Conservation (phyloP, 1,284 basidiomycete species). For the Apiotrichum brassicae region DNA sequence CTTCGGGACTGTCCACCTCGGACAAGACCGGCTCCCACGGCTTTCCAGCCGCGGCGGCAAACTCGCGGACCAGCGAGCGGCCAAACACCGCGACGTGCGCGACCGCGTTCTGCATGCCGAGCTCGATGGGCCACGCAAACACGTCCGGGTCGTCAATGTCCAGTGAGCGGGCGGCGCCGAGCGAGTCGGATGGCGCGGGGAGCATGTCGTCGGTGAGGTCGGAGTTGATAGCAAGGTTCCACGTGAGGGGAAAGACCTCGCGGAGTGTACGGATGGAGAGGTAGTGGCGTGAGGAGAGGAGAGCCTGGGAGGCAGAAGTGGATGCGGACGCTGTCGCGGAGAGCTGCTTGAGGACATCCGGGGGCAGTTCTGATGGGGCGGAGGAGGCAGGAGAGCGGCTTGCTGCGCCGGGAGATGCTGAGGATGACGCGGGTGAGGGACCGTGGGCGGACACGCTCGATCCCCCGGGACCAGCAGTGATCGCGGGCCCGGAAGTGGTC, state of each 20-base stretch:
- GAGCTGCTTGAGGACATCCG: slow-evolving; percentile 35
- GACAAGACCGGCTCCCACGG: slow-evolving; percentile 24
- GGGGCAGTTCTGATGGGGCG: slow-evolving; percentile 16
- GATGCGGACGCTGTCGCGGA: slow-evolving; percentile 20
- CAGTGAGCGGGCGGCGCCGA: slow-evolving; percentile 32
- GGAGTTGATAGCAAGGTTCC: slow-evolving; percentile 29
- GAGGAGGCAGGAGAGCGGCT: slow-evolving; percentile 18
- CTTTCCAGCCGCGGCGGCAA: slow-evolving; percentile 26
- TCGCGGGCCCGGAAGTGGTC: background rate
- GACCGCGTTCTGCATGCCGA: slow-evolving; percentile 39
- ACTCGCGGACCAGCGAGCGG: slow-evolving; percentile 34
- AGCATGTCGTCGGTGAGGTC: slow-evolving; percentile 33
- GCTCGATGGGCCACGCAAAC: slow-evolving; percentile 45
- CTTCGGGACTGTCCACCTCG: slow-evolving; percentile 12
- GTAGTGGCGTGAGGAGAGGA: slow-evolving; percentile 33
- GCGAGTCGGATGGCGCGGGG: slow-evolving; percentile 30
- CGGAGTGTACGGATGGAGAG: slow-evolving; percentile 29
- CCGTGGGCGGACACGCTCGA: slow-evolving; percentile 16
- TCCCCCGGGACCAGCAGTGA: background rate
- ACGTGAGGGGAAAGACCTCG: slow-evolving; percentile 31
- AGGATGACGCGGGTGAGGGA: slow-evolving; percentile 17
- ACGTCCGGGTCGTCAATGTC: slow-evolving; percentile 29
- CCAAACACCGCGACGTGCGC: slow-evolving; percentile 40
- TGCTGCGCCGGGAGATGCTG: slow-evolving; percentile 12
- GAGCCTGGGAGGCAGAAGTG: slow-evolving; percentile 17